These are phyloP conservation scores for Brassica incana DNA, from an alignment of 345 rosid genomes.

Conservation along the genomic window DNA sequence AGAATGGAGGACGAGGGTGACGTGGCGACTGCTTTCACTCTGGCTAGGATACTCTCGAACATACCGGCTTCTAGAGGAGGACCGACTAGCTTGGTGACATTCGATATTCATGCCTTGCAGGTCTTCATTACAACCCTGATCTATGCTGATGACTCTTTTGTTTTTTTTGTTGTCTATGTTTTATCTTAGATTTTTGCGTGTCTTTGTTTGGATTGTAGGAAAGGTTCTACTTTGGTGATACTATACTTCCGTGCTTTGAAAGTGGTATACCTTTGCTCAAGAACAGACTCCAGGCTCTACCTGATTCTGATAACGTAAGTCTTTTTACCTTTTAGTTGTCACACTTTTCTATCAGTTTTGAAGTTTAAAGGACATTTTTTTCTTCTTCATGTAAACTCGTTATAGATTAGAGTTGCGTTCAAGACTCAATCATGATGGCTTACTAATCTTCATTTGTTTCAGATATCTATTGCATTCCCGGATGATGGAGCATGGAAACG, in stretches of 20 bases:
- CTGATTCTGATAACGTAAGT: slow-evolving; percentile 88
- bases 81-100: slow-evolving; percentile 94
- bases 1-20: slow-evolving; percentile 99
- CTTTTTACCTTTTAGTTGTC: slow-evolving; percentile 15
- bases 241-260: slow-evolving; percentile 86
- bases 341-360: neutral
- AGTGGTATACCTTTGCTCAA: slow-evolving; percentile 95
- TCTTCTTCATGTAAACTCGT: neutral
- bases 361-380: neutral
- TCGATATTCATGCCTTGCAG: slow-evolving; percentile 98
- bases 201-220: slow-evolving; percentile 51
- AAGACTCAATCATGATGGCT: neutral
- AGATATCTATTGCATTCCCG: slow-evolving; percentile 98
- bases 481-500: slow-evolving; percentile 99
- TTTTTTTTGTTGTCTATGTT: neutral
- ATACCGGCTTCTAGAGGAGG: slow-evolving; percentile 90
- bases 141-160: neutral
- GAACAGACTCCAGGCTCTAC: slow-evolving; percentile 75
- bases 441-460: slow-evolving; percentile 30
- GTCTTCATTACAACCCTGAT: slow-evolving; percentile 36
- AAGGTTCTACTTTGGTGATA: slow-evolving; percentile 97
- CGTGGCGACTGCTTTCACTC: slow-evolving; percentile 94
- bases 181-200: neutral
- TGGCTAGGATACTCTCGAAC: slow-evolving; percentile 87
- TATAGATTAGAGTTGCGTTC: neutral